A percentile compares a stretch with the other conserved stretches of the same genome.
These are phyloP conservation scores for Quercus cerris DNA, from an alignment of 306 rosid genomes.

Conservation along the genomic window DNA sequence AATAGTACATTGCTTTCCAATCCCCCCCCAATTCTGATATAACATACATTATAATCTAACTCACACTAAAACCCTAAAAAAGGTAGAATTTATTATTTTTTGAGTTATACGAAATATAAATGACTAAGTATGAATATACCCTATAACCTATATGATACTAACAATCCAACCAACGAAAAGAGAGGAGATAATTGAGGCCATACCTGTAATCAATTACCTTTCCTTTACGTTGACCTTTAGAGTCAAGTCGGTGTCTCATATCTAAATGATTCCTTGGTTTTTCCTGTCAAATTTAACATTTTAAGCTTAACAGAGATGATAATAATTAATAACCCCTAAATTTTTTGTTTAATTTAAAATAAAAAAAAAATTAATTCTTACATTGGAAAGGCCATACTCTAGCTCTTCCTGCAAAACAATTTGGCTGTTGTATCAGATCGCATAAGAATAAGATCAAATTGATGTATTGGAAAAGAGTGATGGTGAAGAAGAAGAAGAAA, in stretches of 20 bases:
- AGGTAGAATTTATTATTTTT: too few species aligned
- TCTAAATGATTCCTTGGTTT: constrained; percentile 96
- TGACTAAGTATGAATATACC: not conserved
- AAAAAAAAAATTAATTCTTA: constrained; percentile 11
- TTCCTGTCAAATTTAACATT: constrained; percentile 42
- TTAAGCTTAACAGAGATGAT: not conserved
- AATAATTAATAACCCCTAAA: too few species aligned
- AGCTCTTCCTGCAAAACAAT: constrained; percentile 72
- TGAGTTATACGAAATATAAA: not conserved
- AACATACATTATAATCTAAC: too few species aligned
- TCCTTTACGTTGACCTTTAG: constrained; percentile 87
- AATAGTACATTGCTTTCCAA: not conserved
- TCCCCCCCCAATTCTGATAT: not conserved
- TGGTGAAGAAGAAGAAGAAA: not conserved
- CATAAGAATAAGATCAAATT: not conserved
- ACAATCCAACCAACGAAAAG: not conserved
- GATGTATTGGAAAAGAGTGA: not conserved
- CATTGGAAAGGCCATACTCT: constrained; percentile 70
- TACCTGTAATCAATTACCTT: constrained; percentile 95
- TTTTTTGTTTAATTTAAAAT: too few species aligned
- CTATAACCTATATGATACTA: too few species aligned
- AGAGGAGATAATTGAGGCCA: constrained; percentile 2
- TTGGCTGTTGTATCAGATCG: too few species aligned
- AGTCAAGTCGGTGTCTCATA: constrained; percentile 97
- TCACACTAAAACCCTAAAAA: too few species aligned